Conservation (phyloP, 2,329 filamentous ascomycete genomes). For the Penicillium paneum region DNA sequence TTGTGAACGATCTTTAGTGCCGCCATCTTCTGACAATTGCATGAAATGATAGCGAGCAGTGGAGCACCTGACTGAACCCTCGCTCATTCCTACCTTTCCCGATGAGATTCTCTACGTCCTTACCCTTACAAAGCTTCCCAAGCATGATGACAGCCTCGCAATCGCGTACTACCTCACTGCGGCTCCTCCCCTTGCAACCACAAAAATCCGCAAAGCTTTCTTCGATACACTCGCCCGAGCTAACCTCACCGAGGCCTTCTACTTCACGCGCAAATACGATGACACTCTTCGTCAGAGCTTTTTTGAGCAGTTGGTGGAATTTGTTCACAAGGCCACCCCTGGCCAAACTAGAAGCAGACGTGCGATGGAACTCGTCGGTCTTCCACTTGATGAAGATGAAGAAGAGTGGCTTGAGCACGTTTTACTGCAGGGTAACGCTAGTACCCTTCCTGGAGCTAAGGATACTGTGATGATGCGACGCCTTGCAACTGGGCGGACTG, state of each 20-base stretch:
- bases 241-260: slow-evolving; percentile 69
- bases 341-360: slow-evolving; percentile 50
- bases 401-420: slow-evolving; percentile 72
- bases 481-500: slow-evolving; percentile 61
- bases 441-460: slow-evolving; percentile 61
- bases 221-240: slow-evolving; percentile 66
- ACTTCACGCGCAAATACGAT: slow-evolving; percentile 66
- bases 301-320: slow-evolving; percentile 63
- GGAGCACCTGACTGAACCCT: slow-evolving; percentile 74
- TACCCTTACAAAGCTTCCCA: slow-evolving; percentile 56
- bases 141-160: slow-evolving; percentile 61
- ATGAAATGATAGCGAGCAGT: slow-evolving; percentile 56
- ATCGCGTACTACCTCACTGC: slow-evolving; percentile 77
- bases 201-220: slow-evolving; percentile 61
- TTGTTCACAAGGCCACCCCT: slow-evolving; percentile 50
- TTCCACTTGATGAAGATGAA: slow-evolving; percentile 69
- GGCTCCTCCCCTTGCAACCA: slow-evolving; percentile 66
- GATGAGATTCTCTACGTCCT: slow-evolving; percentile 75
- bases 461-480: slow-evolving; percentile 73
- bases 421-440: slow-evolving; percentile 63
- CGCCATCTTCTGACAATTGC: background rate
- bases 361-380: slow-evolving; percentile 66
- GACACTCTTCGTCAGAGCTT: slow-evolving; percentile 60
- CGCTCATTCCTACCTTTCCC: slow-evolving; percentile 73
- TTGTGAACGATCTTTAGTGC: background rate